Base-by-base conservation (phyloP, 192 early-diverging fungal species). In the Dimargaris cristalligena region DNA sequence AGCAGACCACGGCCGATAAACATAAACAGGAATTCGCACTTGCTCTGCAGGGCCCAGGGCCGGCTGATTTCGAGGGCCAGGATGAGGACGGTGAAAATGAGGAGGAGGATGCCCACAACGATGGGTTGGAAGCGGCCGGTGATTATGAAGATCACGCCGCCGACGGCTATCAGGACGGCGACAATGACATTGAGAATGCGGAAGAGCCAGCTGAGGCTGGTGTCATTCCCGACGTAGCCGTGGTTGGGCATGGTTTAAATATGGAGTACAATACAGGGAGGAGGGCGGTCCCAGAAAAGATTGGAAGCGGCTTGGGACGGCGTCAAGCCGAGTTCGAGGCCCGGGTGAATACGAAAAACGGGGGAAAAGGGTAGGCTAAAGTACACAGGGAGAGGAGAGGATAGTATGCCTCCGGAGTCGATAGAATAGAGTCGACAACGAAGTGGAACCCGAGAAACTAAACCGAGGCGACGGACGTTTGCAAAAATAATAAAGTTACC, bases 201-300 rank as follows among this genome's bases (percentile, higher is more conserved):
- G 38, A 57, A 57, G 34, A 57, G 30, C 55, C 55, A 57, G 55
- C 55, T 57, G 16, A 57, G 55, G 16, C 55, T 31, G n/a, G 33
- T 34, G 33, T 57, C 55, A 34, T 57, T 57, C 34, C 32, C 55
- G 22, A 57, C 55, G 55, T 57, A 57, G 22, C 55, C 55, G 33
- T 16, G 34, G 34, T 57, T 57, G 55, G 55, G 34, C 55, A 57
- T 57, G 33, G 34, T 26, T 25, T 23, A 2, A 16, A 26, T 52
- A 52, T 4, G 48, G 30, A 52, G 2, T 52, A 52, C 16, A 16
- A 41, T 6, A 16, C 8, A 41, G 38, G 38, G 38, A 41, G 38
- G 38, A 41, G 38, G 38, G 38, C 8, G 8, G 38, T 6, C 38
- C 6, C 8, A 41, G 38, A 41, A 16, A 41, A 10, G 38, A 16